A percentile compares a stretch with the other conserved stretches of the same genome.
Evolutionary conservation across 139 green algal genomes (phyloP).

Genomic region (Penium margaritaceum): DNA sequence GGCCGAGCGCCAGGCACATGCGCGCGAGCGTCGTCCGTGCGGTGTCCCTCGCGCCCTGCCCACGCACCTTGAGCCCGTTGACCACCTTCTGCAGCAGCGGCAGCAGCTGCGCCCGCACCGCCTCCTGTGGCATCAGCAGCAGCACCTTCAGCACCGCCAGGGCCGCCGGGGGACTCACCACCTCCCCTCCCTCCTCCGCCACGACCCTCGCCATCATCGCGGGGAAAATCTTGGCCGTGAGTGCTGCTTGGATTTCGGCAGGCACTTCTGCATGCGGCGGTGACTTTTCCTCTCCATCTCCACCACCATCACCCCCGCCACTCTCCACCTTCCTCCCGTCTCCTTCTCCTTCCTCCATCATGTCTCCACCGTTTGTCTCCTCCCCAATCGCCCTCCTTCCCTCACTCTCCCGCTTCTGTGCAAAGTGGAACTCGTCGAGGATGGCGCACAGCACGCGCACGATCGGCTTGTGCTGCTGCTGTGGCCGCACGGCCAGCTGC

Average conservation of each 20-base stretch:
- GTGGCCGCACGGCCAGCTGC: not conserved
- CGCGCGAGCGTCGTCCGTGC: conserved; percentile 65
- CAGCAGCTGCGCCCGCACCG: conserved; percentile 17
- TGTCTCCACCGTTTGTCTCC: not conserved
- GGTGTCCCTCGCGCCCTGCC: conserved; percentile 63
- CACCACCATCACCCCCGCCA: no score
- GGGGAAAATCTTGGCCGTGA: no score
- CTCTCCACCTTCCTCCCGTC: not conserved
- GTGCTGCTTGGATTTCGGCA: conserved; percentile 22
- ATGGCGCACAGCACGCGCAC: conserved; percentile 25
- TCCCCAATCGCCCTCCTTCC: no score
- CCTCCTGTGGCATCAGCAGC: conserved; percentile 12
- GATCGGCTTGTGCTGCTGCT: conserved; percentile 15
- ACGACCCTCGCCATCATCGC: no score
- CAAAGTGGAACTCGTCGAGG: conserved; percentile 33
- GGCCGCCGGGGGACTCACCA: conserved; percentile 14
- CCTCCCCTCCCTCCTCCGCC: not conserved
- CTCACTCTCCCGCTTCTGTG: not conserved
- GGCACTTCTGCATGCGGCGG: not conserved
- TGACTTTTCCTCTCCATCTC: no score
- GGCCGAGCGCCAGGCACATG: conserved; percentile 66
- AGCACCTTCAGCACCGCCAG: conserved; percentile 29
- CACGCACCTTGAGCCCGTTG: conserved; percentile 27
- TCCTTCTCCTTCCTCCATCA: not conserved
- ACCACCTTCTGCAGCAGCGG: conserved; percentile 17